Evolutionary conservation across 306 rosid genomes (phyloP).

Genomic region (Ceratonia siliqua): DNA sequence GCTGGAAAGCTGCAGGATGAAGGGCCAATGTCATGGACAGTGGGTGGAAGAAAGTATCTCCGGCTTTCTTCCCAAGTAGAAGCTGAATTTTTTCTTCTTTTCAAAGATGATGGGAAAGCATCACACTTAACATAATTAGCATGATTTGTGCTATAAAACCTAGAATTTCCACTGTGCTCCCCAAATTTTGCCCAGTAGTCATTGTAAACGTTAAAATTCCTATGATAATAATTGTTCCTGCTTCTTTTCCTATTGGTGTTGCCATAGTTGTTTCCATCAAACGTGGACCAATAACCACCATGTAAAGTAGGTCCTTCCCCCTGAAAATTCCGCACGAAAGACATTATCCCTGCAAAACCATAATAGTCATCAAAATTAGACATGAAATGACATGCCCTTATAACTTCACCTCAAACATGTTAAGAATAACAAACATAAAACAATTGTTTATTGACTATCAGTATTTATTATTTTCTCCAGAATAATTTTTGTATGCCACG

Average conservation of each 20-base stretch:
- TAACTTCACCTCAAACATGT: background rate
- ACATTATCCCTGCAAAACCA: conserved; percentile 63
- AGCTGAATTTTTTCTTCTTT: conserved; percentile 75
- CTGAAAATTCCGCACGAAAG: conserved; percentile 54
- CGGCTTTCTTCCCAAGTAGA: conserved; percentile 64
- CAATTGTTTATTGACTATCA: background rate
- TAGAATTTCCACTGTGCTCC: conserved; percentile 38
- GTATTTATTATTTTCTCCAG: background rate
- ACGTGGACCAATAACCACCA: conserved; percentile 54
- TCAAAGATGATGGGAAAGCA: conserved; percentile 49
- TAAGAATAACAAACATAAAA: background rate
- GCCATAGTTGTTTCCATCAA: conserved; percentile 45
- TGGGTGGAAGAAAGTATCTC: conserved; percentile 53
- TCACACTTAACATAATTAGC: conserved; percentile 47
- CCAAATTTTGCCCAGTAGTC: conserved; percentile 44
- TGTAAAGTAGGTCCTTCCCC: conserved; percentile 49
- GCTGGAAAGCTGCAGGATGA: conserved; percentile 41
- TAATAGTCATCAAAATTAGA: conserved; percentile 6
- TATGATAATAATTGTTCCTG: conserved; percentile 45
- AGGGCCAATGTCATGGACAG: conserved; percentile 38
- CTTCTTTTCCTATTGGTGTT: conserved; percentile 52
- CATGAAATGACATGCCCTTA: background rate
- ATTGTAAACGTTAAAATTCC: conserved; percentile 42
- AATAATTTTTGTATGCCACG: background rate
- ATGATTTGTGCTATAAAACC: conserved; percentile 36